Evolutionary conservation across 495 filamentous ascomycete genomes (phyloP).

Genomic region (Collariella sp.): DNA sequence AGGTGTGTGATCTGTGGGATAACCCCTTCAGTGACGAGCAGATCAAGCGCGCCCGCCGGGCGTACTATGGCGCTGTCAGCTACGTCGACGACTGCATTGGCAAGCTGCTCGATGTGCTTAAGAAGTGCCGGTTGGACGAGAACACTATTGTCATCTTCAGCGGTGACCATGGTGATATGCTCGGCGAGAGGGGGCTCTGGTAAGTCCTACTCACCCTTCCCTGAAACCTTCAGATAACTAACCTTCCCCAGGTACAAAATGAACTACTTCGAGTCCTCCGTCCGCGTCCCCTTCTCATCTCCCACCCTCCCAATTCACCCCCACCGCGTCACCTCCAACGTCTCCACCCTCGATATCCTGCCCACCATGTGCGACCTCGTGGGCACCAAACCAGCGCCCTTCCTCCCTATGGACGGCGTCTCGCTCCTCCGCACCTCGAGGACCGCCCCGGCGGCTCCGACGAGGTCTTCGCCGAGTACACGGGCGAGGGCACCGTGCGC

Average conservation of each 20-base stretch:
- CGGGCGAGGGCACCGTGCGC: constrained; percentile 75
- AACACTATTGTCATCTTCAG: constrained; percentile 82
- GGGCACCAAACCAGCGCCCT: constrained; percentile 50
- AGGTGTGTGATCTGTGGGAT: constrained; percentile 72
- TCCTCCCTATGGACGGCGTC: constrained; percentile 67
- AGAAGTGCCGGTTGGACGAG: constrained; percentile 64
- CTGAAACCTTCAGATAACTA: background rate
- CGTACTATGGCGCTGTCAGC: constrained; percentile 81
- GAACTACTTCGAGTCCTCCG: constrained; percentile 78
- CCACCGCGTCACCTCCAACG: constrained; percentile 63
- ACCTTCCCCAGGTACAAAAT: constrained; percentile 63
- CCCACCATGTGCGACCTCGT: constrained; percentile 78
- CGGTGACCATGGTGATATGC: constrained; percentile 88
- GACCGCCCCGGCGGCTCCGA: constrained; percentile 52
- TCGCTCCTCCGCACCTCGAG: constrained; percentile 62
- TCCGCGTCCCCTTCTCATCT: constrained; percentile 75
- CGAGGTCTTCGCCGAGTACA: constrained; percentile 80
- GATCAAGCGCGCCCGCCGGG: constrained; percentile 66
- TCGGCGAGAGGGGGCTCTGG: constrained; percentile 82
- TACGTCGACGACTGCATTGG: constrained; percentile 86
- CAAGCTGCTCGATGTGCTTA: constrained; percentile 61
- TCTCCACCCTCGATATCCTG: constrained; percentile 78
- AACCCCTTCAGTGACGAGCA: constrained; percentile 69
- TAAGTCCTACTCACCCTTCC: constrained; percentile 9
- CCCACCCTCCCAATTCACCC: constrained; percentile 59